These are phyloP conservation scores for Schizophyllum commune DNA, from an alignment of 1,284 basidiomycete species.

Conservation along the genomic window DNA sequence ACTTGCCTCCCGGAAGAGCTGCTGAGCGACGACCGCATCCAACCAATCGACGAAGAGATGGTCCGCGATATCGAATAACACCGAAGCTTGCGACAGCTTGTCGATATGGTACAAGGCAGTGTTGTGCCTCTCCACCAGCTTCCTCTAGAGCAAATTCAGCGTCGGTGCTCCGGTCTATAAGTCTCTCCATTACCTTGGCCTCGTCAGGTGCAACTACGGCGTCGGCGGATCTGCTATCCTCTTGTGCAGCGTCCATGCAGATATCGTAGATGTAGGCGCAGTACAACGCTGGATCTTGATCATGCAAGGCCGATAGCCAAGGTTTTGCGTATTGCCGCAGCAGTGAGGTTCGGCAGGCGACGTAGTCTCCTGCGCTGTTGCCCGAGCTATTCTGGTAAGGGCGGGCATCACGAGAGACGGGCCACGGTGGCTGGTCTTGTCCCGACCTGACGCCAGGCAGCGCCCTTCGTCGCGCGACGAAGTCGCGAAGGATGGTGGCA, in stretches of 20 bases:
- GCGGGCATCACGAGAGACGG: conserved; percentile 28
- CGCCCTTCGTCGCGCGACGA: conserved; percentile 40
- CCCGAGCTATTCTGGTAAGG: conserved; percentile 33
- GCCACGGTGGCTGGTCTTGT: conserved; percentile 41
- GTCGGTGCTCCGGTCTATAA: neutral
- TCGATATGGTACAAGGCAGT: conserved; percentile 43
- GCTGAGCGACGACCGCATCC: conserved; percentile 32
- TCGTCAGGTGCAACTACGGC: conserved; percentile 10
- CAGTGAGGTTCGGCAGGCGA: conserved; percentile 44
- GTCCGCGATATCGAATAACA: conserved; percentile 56
- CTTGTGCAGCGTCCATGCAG: conserved; percentile 39
- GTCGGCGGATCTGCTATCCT: conserved; percentile 9
- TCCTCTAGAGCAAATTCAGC: neutral
- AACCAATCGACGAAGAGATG: conserved; percentile 62
- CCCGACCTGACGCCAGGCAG: conserved; percentile 59
- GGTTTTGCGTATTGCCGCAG: conserved; percentile 44
- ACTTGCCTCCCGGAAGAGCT: conserved; percentile 31
- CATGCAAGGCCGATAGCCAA: conserved; percentile 62
- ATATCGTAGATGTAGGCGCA: conserved; percentile 41
- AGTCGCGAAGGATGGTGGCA: conserved; percentile 55
- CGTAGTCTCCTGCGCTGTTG: conserved; percentile 60
- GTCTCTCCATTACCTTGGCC: conserved; percentile 8
- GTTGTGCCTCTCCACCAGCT: conserved; percentile 15
- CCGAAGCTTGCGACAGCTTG: conserved; percentile 43
- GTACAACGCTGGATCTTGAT: conserved; percentile 45